These are phyloP conservation scores for Populus davidiana DNA, from an alignment of 345 rosid genomes.

Conservation along the genomic window DNA sequence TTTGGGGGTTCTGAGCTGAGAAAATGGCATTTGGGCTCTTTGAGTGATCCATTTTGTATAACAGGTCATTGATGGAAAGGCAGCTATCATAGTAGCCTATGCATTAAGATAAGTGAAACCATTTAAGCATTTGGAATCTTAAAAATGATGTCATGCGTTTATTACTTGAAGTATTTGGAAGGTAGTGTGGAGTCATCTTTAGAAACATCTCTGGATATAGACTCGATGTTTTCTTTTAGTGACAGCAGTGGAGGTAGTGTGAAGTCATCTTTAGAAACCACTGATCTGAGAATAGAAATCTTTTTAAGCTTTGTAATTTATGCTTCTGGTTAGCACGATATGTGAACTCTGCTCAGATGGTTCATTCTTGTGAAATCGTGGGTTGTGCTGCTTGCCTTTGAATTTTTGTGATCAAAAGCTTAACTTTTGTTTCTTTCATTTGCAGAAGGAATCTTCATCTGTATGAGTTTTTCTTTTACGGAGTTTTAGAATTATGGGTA, in stretches of 20 bases:
- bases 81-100: neutral
- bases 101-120: neutral
- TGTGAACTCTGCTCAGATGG: neutral
- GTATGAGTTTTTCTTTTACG: slow-evolving; percentile 24
- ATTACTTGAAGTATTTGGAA: neutral
- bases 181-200: neutral
- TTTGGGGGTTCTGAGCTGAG: neutral
- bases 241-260: neutral
- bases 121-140: neutral
- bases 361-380: neutral
- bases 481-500: slow-evolving; percentile 50
- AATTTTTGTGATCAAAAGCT: neutral
- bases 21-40: neutral
- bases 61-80: neutral
- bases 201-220: neutral
- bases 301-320: neutral
- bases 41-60: neutral
- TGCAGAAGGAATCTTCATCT: slow-evolving; percentile 29
- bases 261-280: no score
- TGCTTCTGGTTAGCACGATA: neutral
- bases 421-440: slow-evolving; percentile 6
- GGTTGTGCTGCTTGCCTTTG: neutral
- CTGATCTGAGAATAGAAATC: neutral
- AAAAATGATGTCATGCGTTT: neutral
- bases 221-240: neutral